phyloP scores from a whole-genome alignment of 768 basidiomycete genomes.

The Boletus vermiculosoides region DNA sequence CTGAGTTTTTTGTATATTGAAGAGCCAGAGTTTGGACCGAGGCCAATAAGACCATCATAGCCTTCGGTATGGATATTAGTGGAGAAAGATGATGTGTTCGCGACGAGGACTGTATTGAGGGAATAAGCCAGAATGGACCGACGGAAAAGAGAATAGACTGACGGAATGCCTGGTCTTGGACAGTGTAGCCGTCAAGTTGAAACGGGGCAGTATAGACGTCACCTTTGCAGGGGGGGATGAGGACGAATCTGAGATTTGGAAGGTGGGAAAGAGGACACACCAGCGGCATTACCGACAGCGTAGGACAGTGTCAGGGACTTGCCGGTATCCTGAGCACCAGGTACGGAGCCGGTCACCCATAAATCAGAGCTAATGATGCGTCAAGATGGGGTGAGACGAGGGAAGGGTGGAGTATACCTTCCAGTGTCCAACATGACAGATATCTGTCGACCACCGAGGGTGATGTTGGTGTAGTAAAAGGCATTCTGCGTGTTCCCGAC shows the following conservation, averaged over 20 bases:
- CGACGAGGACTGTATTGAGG: conserved; percentile 52
- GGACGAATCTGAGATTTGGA: not conserved
- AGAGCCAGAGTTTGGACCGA: conserved; percentile 76
- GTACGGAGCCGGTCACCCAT: conserved; percentile 59
- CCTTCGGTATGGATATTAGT: conserved; percentile 58
- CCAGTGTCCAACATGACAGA: conserved; percentile 75
- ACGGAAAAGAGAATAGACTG: conserved; percentile 23
- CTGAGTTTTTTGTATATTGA: conserved; percentile 57
- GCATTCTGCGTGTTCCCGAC: conserved; percentile 68
- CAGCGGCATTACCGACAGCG: conserved; percentile 65
- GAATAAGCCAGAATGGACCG: not conserved
- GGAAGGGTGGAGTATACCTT: conserved; percentile 44
- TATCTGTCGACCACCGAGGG: conserved; percentile 55
- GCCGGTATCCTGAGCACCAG: conserved; percentile 55
- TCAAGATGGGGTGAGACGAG: conserved; percentile 2
- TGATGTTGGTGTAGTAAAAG: conserved; percentile 71
- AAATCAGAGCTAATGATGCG: conserved; percentile 58
- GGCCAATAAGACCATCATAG: conserved; percentile 70
- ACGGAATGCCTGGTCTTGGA: conserved; percentile 69
- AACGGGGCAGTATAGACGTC: conserved; percentile 53
- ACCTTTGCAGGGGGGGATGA: conserved; percentile 38
- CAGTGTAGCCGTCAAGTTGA: conserved; percentile 53
- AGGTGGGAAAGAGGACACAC: conserved; percentile 33
- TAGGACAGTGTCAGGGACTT: conserved; percentile 57
- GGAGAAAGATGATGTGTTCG: conserved; percentile 62